A percentile compares a stretch with the other conserved stretches of the same genome.
These are phyloP conservation scores for Metschnikowia lochheadii DNA, from an alignment of 805 yeast genomes.

Conservation along the genomic window DNA sequence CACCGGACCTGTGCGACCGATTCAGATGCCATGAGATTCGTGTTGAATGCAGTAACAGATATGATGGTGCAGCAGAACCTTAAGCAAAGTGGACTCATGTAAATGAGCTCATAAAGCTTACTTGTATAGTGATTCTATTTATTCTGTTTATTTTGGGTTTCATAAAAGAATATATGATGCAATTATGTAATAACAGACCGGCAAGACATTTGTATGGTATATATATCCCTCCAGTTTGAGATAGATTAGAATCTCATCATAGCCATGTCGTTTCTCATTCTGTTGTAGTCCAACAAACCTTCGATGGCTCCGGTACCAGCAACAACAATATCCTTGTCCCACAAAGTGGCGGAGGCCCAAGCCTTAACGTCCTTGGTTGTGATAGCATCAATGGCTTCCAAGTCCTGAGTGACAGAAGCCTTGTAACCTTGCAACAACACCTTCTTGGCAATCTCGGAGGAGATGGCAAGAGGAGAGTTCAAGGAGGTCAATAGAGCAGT, in stretches of 20 bases:
- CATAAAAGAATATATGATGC: conserved; percentile 17
- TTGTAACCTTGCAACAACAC: conserved; percentile 59
- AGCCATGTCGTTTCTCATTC: conserved; percentile 86
- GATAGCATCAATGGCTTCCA: conserved; percentile 60
- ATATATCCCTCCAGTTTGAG: conserved; percentile 1
- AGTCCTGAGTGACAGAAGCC: conserved; percentile 55
- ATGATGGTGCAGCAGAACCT: conserved; percentile 80
- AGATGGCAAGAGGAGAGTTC: conserved; percentile 47
- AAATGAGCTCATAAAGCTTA: not conserved
- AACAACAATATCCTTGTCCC: conserved; percentile 81
- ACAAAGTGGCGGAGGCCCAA: conserved; percentile 73
- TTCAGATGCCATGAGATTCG: conserved; percentile 81
- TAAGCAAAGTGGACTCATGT: conserved; percentile 71
- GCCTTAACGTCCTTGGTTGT: conserved; percentile 54
- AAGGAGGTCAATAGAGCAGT: conserved; percentile 52
- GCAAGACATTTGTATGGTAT: conserved; percentile 7
- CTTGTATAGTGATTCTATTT: not conserved
- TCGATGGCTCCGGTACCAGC: conserved; percentile 86
- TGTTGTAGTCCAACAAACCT: conserved; percentile 76
- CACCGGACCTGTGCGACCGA: conserved; percentile 97
- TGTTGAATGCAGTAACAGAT: conserved; percentile 88
- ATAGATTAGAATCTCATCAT: conserved; percentile 63
- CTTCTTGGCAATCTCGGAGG: conserved; percentile 55
- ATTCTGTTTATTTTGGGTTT: conserved; percentile 9
- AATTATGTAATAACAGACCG: conserved; percentile 16